These are phyloP conservation scores for Austroboletus niveus DNA, from an alignment of 1,284 basidiomycete species.

Conservation along the genomic window DNA sequence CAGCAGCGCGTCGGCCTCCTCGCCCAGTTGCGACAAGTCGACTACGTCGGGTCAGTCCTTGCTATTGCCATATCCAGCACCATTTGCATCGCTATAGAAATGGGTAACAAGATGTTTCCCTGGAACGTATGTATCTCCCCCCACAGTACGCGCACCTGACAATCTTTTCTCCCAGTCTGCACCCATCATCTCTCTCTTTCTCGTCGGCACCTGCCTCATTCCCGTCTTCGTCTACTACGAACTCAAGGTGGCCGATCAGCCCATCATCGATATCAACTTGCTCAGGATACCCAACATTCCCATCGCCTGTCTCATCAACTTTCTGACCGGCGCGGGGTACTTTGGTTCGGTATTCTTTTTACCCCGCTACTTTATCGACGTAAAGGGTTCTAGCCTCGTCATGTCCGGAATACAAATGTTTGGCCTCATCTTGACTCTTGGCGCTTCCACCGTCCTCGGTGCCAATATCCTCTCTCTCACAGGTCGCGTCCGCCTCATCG, in stretches of 20 bases:
- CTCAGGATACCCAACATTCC: conserved; percentile 35
- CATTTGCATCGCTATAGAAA: conserved; percentile 35
- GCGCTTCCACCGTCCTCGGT: conserved; percentile 32
- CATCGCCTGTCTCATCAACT: conserved; percentile 34
- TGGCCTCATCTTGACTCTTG: conserved; percentile 31
- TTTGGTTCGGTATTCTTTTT: conserved; percentile 35
- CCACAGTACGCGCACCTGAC: not conserved
- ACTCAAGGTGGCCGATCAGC: conserved; percentile 33
- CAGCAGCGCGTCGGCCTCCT: conserved; percentile 32
- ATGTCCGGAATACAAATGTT: conserved; percentile 34
- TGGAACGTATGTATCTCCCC: conserved; percentile 27
- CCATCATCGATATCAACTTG: conserved; percentile 30
- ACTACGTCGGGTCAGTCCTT: conserved; percentile 29
- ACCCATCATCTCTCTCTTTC: conserved; percentile 28
- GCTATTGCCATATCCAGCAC: conserved; percentile 34
- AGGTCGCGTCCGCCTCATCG: conserved; percentile 30
- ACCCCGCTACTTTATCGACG: conserved; percentile 38
- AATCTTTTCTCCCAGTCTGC: conserved; percentile 22
- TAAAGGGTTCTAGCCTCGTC: conserved; percentile 32
- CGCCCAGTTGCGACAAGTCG: conserved; percentile 32
- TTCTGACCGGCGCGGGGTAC: conserved; percentile 37
- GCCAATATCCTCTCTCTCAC: conserved; percentile 32
- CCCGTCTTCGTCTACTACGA: conserved; percentile 35
- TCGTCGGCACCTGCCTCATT: conserved; percentile 29
- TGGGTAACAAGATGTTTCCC: conserved; percentile 36